Conservation (phyloP, 495 filamentous ascomycete species). For the Tuber aestivum region DNA sequence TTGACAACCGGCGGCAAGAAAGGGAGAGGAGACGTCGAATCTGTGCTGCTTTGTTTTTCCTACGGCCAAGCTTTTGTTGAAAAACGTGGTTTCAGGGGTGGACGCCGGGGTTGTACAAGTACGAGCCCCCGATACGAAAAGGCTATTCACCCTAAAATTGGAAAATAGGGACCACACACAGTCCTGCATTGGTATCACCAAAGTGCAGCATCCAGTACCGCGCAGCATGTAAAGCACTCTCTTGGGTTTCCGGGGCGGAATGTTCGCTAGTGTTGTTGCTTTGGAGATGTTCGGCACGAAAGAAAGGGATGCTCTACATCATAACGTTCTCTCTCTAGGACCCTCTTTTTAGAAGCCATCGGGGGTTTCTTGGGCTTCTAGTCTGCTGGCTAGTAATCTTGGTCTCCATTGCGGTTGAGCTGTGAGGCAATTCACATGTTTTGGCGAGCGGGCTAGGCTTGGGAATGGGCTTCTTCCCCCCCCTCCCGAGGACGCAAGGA, state of each 20-base stretch:
- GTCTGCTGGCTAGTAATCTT: background rate
- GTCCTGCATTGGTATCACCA: background rate
- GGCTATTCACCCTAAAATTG: background rate
- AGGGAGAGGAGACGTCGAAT: background rate
- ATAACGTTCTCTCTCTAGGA: background rate
- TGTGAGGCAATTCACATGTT: background rate
- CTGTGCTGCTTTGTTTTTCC: background rate
- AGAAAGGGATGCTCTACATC: background rate
- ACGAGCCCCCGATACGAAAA: background rate
- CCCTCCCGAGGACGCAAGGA: background rate
- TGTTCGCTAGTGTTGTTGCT: background rate
- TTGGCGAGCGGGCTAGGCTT: background rate
- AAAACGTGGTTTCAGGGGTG: slow-evolving; percentile 2
- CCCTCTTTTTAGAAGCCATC: background rate
- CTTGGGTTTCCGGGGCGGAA: background rate
- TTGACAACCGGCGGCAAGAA: background rate
- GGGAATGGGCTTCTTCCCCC: background rate
- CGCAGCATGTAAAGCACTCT: background rate
- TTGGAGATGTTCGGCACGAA: background rate
- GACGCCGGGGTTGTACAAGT: background rate
- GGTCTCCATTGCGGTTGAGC: background rate
- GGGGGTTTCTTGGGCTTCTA: background rate
- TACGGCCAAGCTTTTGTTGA: background rate
- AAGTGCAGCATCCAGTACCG: background rate
- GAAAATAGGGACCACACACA: background rate